Evolutionary conservation across 495 filamentous ascomycete genomes (phyloP).

Genomic region (Penicillium dipodomyicola): DNA sequence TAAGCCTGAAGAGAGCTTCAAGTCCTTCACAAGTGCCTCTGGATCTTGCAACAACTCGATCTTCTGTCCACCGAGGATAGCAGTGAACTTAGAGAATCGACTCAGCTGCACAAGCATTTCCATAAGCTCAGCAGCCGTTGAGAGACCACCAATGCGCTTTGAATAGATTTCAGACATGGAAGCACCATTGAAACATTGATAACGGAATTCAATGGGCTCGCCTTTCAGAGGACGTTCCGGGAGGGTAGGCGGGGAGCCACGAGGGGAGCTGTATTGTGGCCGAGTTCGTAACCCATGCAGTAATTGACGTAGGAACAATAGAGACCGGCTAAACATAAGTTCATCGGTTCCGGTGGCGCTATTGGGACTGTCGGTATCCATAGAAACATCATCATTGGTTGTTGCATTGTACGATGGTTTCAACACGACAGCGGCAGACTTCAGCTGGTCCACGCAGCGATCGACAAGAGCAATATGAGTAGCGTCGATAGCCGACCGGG

Average conservation of each 20-base stretch:
- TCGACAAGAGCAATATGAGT: slow-evolving; percentile 79
- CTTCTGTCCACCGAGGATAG: slow-evolving; percentile 51
- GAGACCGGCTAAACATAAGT: slow-evolving; percentile 62
- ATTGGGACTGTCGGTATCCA: slow-evolving; percentile 47
- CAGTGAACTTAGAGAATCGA: slow-evolving; percentile 65
- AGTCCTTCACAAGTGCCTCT: slow-evolving; percentile 37
- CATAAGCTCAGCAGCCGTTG: slow-evolving; percentile 64
- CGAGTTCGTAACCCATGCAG: slow-evolving; percentile 52
- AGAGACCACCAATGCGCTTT: slow-evolving; percentile 63
- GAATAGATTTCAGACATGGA: slow-evolving; percentile 53
- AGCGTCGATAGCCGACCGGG: slow-evolving; percentile 52
- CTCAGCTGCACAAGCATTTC: slow-evolving; percentile 62
- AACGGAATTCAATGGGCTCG: slow-evolving; percentile 63
- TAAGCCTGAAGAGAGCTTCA: slow-evolving; percentile 56
- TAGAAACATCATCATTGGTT: slow-evolving; percentile 45
- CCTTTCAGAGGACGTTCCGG: slow-evolving; percentile 50
- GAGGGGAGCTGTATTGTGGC: slow-evolving; percentile 52
- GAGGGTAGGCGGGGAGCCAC: slow-evolving; percentile 35
- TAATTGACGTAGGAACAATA: slow-evolving; percentile 58
- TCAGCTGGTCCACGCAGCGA: slow-evolving; percentile 74
- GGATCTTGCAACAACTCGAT: slow-evolving; percentile 45
- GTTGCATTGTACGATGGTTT: slow-evolving; percentile 44
- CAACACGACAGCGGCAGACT: slow-evolving; percentile 61
- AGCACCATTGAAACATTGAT: slow-evolving; percentile 67
- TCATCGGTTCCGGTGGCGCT: slow-evolving; percentile 51